Conservation (phyloP, 2,329 filamentous ascomycete genomes). For the Aspergillus pseudonomiae region DNA sequence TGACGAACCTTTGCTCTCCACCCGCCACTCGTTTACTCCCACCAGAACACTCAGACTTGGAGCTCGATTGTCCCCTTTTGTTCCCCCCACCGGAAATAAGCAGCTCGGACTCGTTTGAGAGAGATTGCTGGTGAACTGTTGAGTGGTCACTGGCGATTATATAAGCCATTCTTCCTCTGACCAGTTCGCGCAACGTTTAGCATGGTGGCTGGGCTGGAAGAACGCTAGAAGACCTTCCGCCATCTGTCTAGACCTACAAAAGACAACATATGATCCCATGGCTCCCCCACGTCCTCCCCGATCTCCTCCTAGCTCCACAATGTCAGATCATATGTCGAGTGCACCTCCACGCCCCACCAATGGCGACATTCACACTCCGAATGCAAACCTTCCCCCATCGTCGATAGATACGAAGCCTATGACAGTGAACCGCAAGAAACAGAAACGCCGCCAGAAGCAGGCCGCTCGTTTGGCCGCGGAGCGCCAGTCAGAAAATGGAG, state of each 20-base stretch:
- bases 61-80: neutral
- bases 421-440: slow-evolving; percentile 86
- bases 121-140: slow-evolving; percentile 9
- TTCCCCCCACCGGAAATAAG: neutral
- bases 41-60: neutral
- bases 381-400: slow-evolving; percentile 12
- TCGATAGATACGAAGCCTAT: slow-evolving; percentile 39
- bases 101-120: neutral
- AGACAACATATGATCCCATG: slow-evolving; percentile 16
- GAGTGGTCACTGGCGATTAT: slow-evolving; percentile 6
- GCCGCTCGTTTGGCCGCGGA: slow-evolving; percentile 70
- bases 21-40: slow-evolving; percentile 5
- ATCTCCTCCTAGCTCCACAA: slow-evolving; percentile 27
- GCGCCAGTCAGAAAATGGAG: slow-evolving; percentile 43
- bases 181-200: slow-evolving; percentile 15
- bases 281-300: slow-evolving; percentile 26
- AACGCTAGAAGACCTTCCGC: slow-evolving; percentile 13
- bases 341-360: slow-evolving; percentile 32
- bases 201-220: slow-evolving; percentile 21
- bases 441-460: slow-evolving; percentile 85
- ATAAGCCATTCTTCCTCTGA: slow-evolving; percentile 14
- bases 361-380: slow-evolving; percentile 30
- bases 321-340: slow-evolving; percentile 33
- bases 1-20: slow-evolving; percentile 1
- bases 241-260: slow-evolving; percentile 7